Evolutionary conservation across 2,329 filamentous ascomycete species (phyloP).

Genomic region (Fusarium azukiicola): DNA sequence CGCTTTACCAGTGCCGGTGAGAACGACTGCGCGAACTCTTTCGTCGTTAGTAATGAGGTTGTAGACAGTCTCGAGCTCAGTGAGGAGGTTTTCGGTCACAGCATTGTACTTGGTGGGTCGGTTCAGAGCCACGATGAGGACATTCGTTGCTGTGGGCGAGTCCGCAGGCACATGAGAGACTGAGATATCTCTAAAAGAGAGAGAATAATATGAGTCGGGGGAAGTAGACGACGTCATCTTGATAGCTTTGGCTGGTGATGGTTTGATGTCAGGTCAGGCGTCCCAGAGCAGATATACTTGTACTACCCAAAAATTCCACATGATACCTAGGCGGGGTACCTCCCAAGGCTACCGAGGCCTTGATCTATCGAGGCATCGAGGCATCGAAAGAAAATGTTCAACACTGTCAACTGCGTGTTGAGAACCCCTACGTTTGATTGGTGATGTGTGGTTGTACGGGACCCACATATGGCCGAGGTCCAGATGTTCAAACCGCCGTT

Average conservation of each 20-base stretch:
- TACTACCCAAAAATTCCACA: not conserved
- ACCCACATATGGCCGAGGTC: conserved; percentile 3
- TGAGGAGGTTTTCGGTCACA: conserved; percentile 1
- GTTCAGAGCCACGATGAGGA: not conserved
- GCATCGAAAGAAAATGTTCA: not conserved
- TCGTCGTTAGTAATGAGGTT: not conserved
- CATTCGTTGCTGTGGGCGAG: not conserved
- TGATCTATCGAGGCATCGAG: not conserved
- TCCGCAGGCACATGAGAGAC: not conserved
- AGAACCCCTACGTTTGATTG: not conserved
- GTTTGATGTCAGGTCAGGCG: not conserved
- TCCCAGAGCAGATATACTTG: not conserved
- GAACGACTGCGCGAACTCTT: not conserved
- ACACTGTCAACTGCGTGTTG: not conserved
- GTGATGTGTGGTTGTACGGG: not conserved
- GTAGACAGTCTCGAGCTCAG: not conserved
- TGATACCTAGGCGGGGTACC: not conserved
- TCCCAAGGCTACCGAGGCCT: not conserved
- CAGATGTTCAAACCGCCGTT: not conserved
- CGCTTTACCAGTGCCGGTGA: not conserved
- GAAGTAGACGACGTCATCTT: not conserved
- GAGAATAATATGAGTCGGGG: not conserved
- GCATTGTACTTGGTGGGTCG: conserved; percentile 11
- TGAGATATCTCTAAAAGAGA: not conserved
- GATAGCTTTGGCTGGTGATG: not conserved